Evolutionary conservation across 2,329 filamentous ascomycete species (phyloP).

Genomic region (Colletotrichum theobromicola): DNA sequence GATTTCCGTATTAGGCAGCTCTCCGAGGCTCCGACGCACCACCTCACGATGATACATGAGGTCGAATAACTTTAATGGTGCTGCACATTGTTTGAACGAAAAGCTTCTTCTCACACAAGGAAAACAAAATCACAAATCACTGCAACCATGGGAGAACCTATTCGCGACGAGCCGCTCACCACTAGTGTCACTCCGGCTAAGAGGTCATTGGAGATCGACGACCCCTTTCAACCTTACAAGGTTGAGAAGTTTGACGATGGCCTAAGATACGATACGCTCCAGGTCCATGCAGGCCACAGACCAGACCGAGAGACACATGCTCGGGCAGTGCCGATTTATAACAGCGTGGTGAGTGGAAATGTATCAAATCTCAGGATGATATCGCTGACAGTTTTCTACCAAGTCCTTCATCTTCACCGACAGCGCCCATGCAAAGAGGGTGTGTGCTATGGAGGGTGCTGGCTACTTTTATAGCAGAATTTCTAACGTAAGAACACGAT

Average conservation of each 20-base stretch:
- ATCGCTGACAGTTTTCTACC: background rate
- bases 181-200: background rate
- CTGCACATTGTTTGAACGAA: background rate
- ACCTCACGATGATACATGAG: background rate
- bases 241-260: background rate
- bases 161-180: background rate
- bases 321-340: background rate
- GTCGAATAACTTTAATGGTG: background rate
- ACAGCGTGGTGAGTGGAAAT: background rate
- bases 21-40: background rate
- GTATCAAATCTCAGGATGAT: background rate
- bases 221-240: background rate
- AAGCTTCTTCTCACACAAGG: background rate
- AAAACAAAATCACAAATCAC: background rate
- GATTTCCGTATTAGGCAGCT: background rate
- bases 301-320: background rate
- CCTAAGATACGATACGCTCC: background rate
- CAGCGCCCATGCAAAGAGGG: constrained; percentile 89
- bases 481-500: constrained; percentile 73
- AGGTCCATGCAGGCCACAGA: background rate
- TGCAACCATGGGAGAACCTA: background rate
- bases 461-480: constrained; percentile 98
- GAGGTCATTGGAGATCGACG: background rate
- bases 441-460: constrained; percentile 95
- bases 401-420: constrained; percentile 94